phyloP scores from a whole-genome alignment of 176 grass and related monocot species.

The Melocanna baccifera region DNA sequence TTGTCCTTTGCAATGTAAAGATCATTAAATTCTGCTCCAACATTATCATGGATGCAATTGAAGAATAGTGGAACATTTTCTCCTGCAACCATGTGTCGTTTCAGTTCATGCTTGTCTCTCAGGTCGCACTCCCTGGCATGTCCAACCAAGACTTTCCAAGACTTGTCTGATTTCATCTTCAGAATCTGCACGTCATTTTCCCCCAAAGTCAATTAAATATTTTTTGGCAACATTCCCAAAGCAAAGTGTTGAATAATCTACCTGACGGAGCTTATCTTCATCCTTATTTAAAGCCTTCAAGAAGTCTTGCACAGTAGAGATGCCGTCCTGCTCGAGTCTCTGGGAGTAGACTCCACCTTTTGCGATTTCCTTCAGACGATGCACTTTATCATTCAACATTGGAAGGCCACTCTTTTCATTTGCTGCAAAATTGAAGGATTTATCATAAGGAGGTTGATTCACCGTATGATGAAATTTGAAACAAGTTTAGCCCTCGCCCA shows the following conservation, averaged over 20 bases:
- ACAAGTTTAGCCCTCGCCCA: too few species aligned
- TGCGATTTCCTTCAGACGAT: background rate
- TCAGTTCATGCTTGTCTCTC: background rate
- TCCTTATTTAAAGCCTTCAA: constrained; percentile 16
- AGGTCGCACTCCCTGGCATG: background rate
- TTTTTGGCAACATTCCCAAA: background rate
- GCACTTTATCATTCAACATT: background rate
- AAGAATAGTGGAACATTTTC: background rate
- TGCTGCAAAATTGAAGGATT: background rate
- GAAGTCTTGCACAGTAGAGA: background rate
- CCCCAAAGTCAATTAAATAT: background rate
- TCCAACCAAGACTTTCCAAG: background rate
- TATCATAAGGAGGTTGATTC: too few species aligned
- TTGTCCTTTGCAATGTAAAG: background rate
- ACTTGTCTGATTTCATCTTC: background rate
- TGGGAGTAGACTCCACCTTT: background rate
- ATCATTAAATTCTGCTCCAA: background rate
- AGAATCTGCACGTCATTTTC: background rate
- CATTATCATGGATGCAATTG: background rate
- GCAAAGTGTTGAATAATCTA: background rate
- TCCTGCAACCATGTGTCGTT: background rate
- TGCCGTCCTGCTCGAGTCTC: background rate
- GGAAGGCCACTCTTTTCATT: constrained; percentile 13
- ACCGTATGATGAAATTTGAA: too few species aligned
- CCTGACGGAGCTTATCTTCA: background rate